Percentiles rank a stretch among this genome's conserved stretches.
Evolutionary conservation across 768 basidiomycete genomes (phyloP).

Genomic region (Pleurotus tuber-regium): DNA sequence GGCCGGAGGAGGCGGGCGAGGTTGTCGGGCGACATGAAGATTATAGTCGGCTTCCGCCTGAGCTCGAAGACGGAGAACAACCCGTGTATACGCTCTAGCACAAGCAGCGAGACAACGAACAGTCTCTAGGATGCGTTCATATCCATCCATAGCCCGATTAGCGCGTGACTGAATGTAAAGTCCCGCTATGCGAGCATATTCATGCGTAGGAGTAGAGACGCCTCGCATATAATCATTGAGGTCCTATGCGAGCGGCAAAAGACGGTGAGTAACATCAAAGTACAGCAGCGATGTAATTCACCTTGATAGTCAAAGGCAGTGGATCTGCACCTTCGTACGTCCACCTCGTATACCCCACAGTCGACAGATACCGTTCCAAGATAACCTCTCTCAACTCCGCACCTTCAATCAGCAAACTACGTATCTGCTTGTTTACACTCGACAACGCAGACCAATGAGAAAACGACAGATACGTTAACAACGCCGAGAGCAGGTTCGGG

Average conservation of each 20-base stretch:
- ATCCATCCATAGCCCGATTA: slow-evolving; percentile 39
- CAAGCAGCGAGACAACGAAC: slow-evolving; percentile 56
- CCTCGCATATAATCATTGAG: slow-evolving; percentile 78
- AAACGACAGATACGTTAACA: slow-evolving; percentile 68
- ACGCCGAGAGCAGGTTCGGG: slow-evolving; percentile 44
- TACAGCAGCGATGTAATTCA: slow-evolving; percentile 29
- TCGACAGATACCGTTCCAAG: slow-evolving; percentile 64
- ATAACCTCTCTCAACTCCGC: slow-evolving; percentile 58
- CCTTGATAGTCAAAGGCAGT: slow-evolving; percentile 59
- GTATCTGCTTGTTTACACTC: slow-evolving; percentile 52
- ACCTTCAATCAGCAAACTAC: slow-evolving; percentile 45
- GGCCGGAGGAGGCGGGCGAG: slow-evolving; percentile 16
- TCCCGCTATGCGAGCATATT: slow-evolving; percentile 61
- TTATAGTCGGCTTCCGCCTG: slow-evolving; percentile 66
- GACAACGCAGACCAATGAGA: slow-evolving; percentile 68
- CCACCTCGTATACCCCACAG: slow-evolving; percentile 77
- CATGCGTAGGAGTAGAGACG: slow-evolving; percentile 71
- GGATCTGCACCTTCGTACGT: slow-evolving; percentile 57
- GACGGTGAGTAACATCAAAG: neutral
- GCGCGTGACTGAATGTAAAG: slow-evolving; percentile 52
- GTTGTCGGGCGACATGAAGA: slow-evolving; percentile 19
- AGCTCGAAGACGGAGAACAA: slow-evolving; percentile 72
- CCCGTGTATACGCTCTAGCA: slow-evolving; percentile 75
- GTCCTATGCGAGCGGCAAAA: slow-evolving; percentile 47
- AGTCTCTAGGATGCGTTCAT: slow-evolving; percentile 37